A percentile compares a stretch with the other conserved stretches of the same genome.
Evolutionary conservation across 176 grass and related monocot species (phyloP).

Genomic region (Ensete ventricosum): DNA sequence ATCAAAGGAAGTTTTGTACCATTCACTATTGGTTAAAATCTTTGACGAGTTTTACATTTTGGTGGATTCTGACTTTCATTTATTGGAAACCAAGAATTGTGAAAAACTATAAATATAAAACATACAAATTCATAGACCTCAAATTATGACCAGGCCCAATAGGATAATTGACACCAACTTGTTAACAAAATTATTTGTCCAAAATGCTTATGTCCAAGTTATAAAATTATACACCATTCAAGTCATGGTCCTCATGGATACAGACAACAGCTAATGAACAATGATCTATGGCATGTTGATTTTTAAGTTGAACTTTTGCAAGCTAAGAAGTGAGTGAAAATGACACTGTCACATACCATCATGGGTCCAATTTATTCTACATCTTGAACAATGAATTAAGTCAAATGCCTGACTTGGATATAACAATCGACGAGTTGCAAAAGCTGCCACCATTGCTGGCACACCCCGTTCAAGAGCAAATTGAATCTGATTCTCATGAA

Average conservation of each 20-base stretch:
- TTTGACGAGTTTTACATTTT: neutral
- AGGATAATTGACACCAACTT: too few species aligned
- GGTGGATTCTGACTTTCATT: neutral
- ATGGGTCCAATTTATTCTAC: constrained; percentile 92
- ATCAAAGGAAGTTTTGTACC: neutral
- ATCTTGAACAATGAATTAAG: constrained; percentile 84
- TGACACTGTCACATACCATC: constrained; percentile 41
- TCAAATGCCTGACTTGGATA: constrained; percentile 94
- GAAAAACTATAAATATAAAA: neutral
- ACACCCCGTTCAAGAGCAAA: constrained; percentile 95
- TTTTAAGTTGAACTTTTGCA: neutral
- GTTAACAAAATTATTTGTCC: too few species aligned
- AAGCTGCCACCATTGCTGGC: constrained; percentile 68
- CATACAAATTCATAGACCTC: neutral
- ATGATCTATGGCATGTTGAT: neutral
- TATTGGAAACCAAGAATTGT: neutral
- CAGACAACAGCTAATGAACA: too few species aligned
- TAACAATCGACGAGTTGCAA: constrained; percentile 63
- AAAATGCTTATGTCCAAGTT: too few species aligned
- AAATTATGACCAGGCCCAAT: too few species aligned
- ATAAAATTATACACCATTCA: too few species aligned
- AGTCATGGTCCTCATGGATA: too few species aligned
- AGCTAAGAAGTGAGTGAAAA: neutral
- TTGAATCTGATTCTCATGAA: constrained; percentile 99
- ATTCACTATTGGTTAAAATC: neutral